Conservation (phyloP, 2,329 filamentous ascomycete genomes). For the Alternaria arbusti region DNA sequence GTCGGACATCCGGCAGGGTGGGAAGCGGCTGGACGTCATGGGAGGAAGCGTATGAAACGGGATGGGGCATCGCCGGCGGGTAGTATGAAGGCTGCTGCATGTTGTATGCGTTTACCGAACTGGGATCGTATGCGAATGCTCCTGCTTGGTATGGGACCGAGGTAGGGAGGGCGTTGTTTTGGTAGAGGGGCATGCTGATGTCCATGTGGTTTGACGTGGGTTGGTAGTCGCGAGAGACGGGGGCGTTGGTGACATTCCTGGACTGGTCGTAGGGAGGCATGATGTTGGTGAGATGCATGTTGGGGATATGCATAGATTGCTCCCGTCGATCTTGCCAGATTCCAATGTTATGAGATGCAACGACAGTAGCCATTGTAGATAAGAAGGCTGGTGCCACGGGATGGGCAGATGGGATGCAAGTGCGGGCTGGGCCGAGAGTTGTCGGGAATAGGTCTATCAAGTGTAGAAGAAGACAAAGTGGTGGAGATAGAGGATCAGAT, state of each 20-base stretch:
- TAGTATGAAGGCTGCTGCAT: slow-evolving; percentile 44
- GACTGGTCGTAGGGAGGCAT: slow-evolving; percentile 40
- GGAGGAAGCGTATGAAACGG: slow-evolving; percentile 33
- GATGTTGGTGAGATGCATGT: slow-evolving; percentile 39
- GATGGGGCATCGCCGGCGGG: slow-evolving; percentile 31
- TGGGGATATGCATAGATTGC: slow-evolving; percentile 35
- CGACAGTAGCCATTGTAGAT: slow-evolving; percentile 46
- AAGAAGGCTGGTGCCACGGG: slow-evolving; percentile 24
- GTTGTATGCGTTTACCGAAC: slow-evolving; percentile 45
- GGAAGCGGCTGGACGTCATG: slow-evolving; percentile 33
- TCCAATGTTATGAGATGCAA: slow-evolving; percentile 44
- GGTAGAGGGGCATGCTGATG: slow-evolving; percentile 46
- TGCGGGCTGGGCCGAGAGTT: slow-evolving; percentile 34
- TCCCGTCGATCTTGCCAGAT: slow-evolving; percentile 46
- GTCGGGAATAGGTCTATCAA: slow-evolving; percentile 29
- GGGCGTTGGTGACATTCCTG: slow-evolving; percentile 30
- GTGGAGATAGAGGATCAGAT: slow-evolving; percentile 24
- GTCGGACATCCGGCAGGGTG: slow-evolving; percentile 37
- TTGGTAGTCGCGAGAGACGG: slow-evolving; percentile 39
- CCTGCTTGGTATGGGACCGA: slow-evolving; percentile 47
- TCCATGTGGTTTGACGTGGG: slow-evolving; percentile 42
- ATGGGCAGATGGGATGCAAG: slow-evolving; percentile 24
- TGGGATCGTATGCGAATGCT: slow-evolving; percentile 43
- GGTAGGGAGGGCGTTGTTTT: slow-evolving; percentile 32
- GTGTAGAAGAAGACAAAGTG: slow-evolving; percentile 23